Conservation (phyloP, 768 basidiomycete species). For the Epithele typhae region DNA sequence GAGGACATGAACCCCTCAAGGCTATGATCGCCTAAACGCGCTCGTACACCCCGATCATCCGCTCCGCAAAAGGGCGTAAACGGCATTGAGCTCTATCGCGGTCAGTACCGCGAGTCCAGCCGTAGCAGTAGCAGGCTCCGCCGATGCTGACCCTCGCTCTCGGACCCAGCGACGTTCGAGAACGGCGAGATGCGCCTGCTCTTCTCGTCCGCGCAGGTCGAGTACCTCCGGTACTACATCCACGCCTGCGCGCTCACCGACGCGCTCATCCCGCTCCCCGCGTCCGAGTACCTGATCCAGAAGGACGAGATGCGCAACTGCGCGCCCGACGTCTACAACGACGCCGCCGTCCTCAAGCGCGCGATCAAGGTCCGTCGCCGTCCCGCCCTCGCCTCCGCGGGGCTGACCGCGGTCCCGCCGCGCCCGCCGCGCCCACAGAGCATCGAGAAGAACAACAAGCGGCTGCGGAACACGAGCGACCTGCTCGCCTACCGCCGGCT, state of each 20-base stretch:
- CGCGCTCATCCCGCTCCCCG: constrained; percentile 64
- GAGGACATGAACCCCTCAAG: constrained; percentile 62
- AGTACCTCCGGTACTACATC: constrained; percentile 83
- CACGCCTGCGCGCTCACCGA: constrained; percentile 67
- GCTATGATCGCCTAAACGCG: constrained; percentile 63
- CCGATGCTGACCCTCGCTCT: background rate
- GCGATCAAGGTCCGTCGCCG: constrained; percentile 50
- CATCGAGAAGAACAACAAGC: constrained; percentile 78
- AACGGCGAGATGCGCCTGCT: constrained; percentile 76
- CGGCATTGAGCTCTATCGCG: constrained; percentile 71
- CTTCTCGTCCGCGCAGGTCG: constrained; percentile 80
- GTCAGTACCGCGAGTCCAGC: constrained; percentile 30
- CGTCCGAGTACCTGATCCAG: constrained; percentile 71
- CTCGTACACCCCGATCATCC: constrained; percentile 71
- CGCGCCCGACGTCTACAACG: constrained; percentile 52
- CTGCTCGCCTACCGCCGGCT: constrained; percentile 52
- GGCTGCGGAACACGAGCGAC: constrained; percentile 60
- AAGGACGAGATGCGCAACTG: constrained; percentile 52
- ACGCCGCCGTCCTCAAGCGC: constrained; percentile 49
- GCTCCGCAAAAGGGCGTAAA: constrained; percentile 53
- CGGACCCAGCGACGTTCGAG: constrained; percentile 52
- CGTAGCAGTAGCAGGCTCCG: no score
- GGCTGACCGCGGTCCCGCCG: background rate
- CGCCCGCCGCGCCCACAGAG: background rate
- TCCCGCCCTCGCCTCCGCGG: background rate